Percentiles rank a stretch among this genome's conserved stretches.
Conservation (phyloP, 2,329 filamentous ascomycete species). For the Aphanocladium album region DNA sequence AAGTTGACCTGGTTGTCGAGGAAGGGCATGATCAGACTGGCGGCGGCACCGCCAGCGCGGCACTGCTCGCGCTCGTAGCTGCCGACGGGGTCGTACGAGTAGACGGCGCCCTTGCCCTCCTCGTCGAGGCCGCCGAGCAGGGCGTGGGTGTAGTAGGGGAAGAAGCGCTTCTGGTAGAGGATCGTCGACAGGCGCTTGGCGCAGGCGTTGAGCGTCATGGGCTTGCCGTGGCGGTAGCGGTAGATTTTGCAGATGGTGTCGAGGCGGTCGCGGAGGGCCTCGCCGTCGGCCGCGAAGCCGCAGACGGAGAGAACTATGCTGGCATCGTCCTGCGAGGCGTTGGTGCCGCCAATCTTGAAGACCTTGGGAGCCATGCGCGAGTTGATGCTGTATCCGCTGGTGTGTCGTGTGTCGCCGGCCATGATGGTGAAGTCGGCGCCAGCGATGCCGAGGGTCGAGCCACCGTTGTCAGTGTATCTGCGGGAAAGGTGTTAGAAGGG, state of each 20-base stretch:
- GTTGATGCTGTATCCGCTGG: conserved; percentile 98
- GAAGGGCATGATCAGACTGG: conserved; percentile 97
- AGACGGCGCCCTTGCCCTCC: conserved; percentile 87
- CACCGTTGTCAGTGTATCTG: conserved; percentile 96
- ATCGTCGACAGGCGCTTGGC: conserved; percentile 93
- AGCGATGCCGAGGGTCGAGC: conserved; percentile 90
- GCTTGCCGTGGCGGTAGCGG: conserved; percentile 95
- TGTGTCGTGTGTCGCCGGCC: conserved; percentile 93
- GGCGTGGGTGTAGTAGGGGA: conserved; percentile 95
- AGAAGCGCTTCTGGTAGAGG: conserved; percentile 96
- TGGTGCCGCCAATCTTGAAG: conserved; percentile 92
- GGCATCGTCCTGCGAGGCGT: conserved; percentile 76
- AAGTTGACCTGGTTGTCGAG: conserved; percentile 99
- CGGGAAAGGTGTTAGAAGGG: neutral
- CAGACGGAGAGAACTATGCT: conserved; percentile 89
- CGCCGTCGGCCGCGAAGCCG: conserved; percentile 91
- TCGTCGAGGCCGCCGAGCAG: conserved; percentile 94
- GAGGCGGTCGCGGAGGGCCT: conserved; percentile 87
- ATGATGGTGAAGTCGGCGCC: conserved; percentile 94
- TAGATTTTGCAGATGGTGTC: conserved; percentile 98
- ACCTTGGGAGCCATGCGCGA: conserved; percentile 92
- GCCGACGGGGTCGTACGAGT: conserved; percentile 96
- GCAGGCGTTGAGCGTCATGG: conserved; percentile 90
- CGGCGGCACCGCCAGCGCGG: conserved; percentile 84
- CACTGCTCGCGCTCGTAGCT: conserved; percentile 97